Base-by-base conservation (phyloP, 2,329 filamentous ascomycete species). In the Trichoderma sp. region DNA sequence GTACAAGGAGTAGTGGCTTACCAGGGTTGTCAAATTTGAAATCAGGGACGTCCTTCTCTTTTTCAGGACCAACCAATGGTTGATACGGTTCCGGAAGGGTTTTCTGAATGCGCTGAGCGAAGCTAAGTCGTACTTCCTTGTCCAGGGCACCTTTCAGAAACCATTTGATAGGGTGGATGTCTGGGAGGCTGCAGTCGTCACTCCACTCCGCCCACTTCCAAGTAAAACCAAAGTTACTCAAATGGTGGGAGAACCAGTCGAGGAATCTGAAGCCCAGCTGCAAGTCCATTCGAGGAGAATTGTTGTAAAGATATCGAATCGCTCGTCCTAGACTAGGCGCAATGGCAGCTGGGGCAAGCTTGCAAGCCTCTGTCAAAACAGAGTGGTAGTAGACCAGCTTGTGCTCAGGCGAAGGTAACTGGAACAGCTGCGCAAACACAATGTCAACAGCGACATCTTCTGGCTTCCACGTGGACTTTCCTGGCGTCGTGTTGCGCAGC, bases 161-260 rank as follows among this genome's bases (percentile, higher is more conserved):
- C 37, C 95, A 93, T 81, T 97, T 97, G 81, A 90, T 91, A 1
- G 96, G 94, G 77, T 97, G 89, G 39, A 96, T 82, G 70, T 90
- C 84, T 0, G 92, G 87, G 30, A 96, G 85, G 54, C 89, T 85
- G 18, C 97, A 89, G 77, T 98, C 94, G 18, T 94, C 93, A 59
- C 92, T 86, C 96, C 96, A 99, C 81, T 99, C 96, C 18, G 91
- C 90, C 96, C 96, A 99, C 81, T 98, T 98, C 96, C 96, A 99
- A 11, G 96, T 96, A 78, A 98, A 99, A 65, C 97, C 96, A 77
- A 99, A 99, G 82, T 99, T 99, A 82, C 94, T 97, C 73, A 99
- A 83, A 82, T 99, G 96, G 79, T 99, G 96, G 21, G 95, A 88
- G 77, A 99, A 99, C 96, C 96, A 99, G 78, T 98, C 95, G 77